Base-by-base conservation (phyloP, 1,284 basidiomycete species). In the Calocybe gambosa region DNA sequence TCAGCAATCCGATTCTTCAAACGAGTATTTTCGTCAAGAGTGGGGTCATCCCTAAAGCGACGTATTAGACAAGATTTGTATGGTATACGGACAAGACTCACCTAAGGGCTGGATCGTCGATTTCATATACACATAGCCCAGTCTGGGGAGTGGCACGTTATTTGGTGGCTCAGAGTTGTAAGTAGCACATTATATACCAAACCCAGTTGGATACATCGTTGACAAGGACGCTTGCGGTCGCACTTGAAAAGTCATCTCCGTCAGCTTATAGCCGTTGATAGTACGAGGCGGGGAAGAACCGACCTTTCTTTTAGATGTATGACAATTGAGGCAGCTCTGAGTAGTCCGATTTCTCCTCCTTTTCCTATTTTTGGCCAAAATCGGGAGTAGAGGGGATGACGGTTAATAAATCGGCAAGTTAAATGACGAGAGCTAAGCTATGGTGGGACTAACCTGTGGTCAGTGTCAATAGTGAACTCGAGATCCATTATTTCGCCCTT, bases 291-390 rank as follows among this genome's bases (percentile, higher is more conserved):
- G n/a, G 36, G 49, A 47, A 50, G 23, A 41, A 62, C 74, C 50
- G 51, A 90, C 89, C 76, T 92, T 93, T 59, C 90, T 74, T 69
- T 93, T 93, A 46, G 91, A 92, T 41, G 89, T 91, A 65, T 93
- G 91, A 67, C 90, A 94, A 58, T 93, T 92, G 47, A 94, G 74
- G 62, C 90, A 94, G 58, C 70, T 73, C 69, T 92, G 85, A 5
- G 90, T 93, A 33, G 89, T 92, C 60, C 91, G 75, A 69, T 94
- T 93, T 59, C 90, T 77, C 60, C 90, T 77, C 54, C 83, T 77
- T 60, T 80, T 79, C 60, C 74, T 75, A 66, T 68, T 69, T 69
- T 68, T 66, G 68, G 68, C 59, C 58, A 61, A 64, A 57, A 52
- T 60, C 65, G 68, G 68, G 58, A 42, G 64, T 68, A 66, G 64